These are phyloP conservation scores for Solanum rostratum DNA, from an alignment of 257 asterid species.

Conservation along the genomic window DNA sequence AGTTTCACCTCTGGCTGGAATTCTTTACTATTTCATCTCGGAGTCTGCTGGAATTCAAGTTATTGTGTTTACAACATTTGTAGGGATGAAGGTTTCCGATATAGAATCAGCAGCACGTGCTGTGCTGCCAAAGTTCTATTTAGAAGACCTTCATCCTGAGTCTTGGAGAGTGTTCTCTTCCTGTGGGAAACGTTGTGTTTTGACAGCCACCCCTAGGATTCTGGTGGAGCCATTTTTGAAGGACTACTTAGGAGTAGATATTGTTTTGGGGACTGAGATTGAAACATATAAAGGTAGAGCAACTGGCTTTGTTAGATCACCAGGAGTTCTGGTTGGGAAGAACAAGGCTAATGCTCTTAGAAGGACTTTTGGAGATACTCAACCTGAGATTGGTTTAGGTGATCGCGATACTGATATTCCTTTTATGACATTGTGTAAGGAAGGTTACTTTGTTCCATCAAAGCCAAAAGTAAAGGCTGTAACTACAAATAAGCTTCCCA, in stretches of 20 bases:
- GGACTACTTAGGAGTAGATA: conserved; percentile 10
- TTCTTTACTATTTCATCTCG: conserved; percentile 4
- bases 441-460: neutral
- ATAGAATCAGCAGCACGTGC: conserved; percentile 15
- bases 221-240: conserved; percentile 20
- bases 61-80: conserved; percentile 15
- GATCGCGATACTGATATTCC: conserved; percentile 15
- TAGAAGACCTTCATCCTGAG: conserved; percentile 18
- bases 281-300: conserved; percentile 20
- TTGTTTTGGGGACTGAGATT: conserved; percentile 25
- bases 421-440: conserved; percentile 22
- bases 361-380: neutral
- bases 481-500: conserved; percentile 2
- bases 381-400: conserved; percentile 23
- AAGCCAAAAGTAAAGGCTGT: neutral
- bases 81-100: conserved; percentile 8
- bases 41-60: conserved; percentile 12
- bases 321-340: conserved; percentile 19
- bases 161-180: conserved; percentile 18
- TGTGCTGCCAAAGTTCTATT: conserved; percentile 17
- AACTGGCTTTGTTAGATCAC: conserved; percentile 9
- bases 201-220: conserved; percentile 23
- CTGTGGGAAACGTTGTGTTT: conserved; percentile 14
- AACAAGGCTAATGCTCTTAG: conserved; percentile 15
- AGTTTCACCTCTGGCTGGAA: neutral